Percentiles rank a stretch among this genome's conserved stretches.
These are phyloP conservation scores for Hyaloperonospora brassicae DNA, from an alignment of 352 stramenopile genomes.

Conservation along the genomic window DNA sequence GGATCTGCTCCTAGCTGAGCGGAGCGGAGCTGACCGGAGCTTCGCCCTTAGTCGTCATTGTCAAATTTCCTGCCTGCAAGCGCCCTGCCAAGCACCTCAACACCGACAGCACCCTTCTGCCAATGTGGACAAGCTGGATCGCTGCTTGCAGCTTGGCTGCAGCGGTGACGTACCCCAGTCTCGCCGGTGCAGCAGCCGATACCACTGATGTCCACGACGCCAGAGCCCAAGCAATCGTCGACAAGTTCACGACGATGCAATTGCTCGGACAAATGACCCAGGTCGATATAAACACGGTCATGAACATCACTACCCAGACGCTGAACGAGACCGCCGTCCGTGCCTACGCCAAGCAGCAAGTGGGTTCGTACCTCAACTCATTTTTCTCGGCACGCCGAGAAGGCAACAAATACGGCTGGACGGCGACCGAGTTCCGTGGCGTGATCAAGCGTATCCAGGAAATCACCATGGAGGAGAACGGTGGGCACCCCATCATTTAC, in stretches of 20 bases:
- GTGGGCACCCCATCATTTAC: conserved; percentile 56
- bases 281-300: conserved; percentile 63
- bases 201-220: conserved; percentile 15
- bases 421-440: conserved; percentile 45
- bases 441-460: conserved; percentile 58
- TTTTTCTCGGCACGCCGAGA: conserved; percentile 28
- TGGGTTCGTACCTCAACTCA: conserved; percentile 81
- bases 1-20: too few relatives aligned
- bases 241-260: conserved; percentile 10
- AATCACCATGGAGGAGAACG: conserved; percentile 51
- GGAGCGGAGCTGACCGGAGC: too few relatives aligned
- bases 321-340: conserved; percentile 45
- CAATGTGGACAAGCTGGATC: too few relatives aligned
- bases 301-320: conserved; percentile 36
- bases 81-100: too few relatives aligned
- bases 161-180: too few relatives aligned
- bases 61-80: too few relatives aligned
- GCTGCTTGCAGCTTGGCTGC: too few relatives aligned
- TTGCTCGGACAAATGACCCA: conserved; percentile 85
- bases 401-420: conserved; percentile 34
- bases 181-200: too few relatives aligned
- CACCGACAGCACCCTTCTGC: too few relatives aligned
- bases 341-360: conserved; percentile 47
- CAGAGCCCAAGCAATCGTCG: conserved; percentile 38
- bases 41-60: too few relatives aligned